Percentiles rank a stretch among this genome's conserved stretches.
Evolutionary conservation across 1,284 basidiomycete genomes (phyloP).

Genomic region (Malassezia nana): DNA sequence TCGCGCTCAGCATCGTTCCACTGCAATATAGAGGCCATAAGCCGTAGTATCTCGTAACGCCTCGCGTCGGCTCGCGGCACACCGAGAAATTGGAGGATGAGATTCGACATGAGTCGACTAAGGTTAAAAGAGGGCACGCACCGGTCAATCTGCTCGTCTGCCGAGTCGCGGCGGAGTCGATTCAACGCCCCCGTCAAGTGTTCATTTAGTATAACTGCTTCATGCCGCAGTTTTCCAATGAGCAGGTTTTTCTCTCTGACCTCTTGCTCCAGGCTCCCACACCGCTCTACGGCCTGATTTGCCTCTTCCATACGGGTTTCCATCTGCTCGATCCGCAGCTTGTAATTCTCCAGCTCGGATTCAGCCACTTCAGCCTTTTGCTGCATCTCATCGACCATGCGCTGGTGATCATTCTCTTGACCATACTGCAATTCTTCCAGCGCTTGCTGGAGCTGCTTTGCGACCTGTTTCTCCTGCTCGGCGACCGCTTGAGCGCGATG

Average conservation of each 20-base stretch:
- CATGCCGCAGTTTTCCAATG: constrained; percentile 18
- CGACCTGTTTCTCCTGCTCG: constrained; percentile 64
- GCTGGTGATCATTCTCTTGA: constrained; percentile 55
- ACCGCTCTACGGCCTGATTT: constrained; percentile 59
- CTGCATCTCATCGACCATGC: constrained; percentile 72
- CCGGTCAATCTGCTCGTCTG: constrained; percentile 77
- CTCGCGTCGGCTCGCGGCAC: constrained; percentile 85
- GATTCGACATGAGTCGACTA: constrained; percentile 76
- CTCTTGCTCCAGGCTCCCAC: constrained; percentile 69
- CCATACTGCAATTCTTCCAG: constrained; percentile 75
- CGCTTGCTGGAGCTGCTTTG: constrained; percentile 76
- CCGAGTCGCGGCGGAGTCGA: constrained; percentile 70
- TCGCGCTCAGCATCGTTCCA: constrained; percentile 86
- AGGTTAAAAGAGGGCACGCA: not conserved
- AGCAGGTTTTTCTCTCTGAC: constrained; percentile 76
- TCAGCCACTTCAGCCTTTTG: constrained; percentile 62
- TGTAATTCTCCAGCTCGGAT: constrained; percentile 69
- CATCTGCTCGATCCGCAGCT: constrained; percentile 54
- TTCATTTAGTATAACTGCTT: constrained; percentile 66
- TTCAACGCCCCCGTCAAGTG: constrained; percentile 95
- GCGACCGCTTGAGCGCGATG: constrained; percentile 56
- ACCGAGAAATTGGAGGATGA: constrained; percentile 79
- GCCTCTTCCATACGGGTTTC: constrained; percentile 59
- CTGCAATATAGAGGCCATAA: constrained; percentile 75
- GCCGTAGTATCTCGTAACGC: constrained; percentile 86